Conservation (phyloP, 306 rosid species). For the Psophocarpus tetragonolobus region DNA sequence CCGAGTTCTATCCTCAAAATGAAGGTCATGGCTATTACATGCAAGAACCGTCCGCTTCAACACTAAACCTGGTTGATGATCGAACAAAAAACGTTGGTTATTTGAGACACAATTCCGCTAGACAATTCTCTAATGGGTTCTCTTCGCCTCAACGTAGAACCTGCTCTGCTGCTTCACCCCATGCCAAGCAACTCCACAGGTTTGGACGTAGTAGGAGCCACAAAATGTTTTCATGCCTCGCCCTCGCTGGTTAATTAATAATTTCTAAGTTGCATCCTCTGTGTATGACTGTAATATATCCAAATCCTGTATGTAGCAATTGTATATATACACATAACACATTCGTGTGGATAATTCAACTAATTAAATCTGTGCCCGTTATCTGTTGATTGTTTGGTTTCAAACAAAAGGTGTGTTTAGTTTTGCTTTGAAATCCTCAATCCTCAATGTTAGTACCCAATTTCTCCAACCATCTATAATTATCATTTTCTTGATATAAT, state of each 20-base stretch:
- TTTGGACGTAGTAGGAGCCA: constrained; percentile 37
- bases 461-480: no score
- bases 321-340: no score
- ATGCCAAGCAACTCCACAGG: constrained; percentile 27
- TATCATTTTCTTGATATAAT: no score
- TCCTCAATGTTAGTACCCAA: no score
- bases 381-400: not conserved
- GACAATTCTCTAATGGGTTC: constrained; percentile 29
- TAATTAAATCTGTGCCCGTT: not conserved
- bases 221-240: constrained; percentile 15
- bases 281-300: not conserved
- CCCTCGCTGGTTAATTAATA: not conserved
- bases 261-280: not conserved
- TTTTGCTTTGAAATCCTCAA: not conserved
- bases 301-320: not conserved
- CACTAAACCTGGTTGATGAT: not conserved
- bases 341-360: not conserved
- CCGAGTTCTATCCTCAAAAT: constrained; percentile 10
- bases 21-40: not conserved
- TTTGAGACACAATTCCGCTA: constrained; percentile 21
- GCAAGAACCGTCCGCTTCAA: not conserved
- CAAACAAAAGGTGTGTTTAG: not conserved
- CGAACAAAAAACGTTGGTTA: constrained; percentile 1
- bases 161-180: not conserved
- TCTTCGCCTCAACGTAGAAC: constrained; percentile 5